Conservation (phyloP, 768 basidiomycete species). For the Vararia minispora region DNA sequence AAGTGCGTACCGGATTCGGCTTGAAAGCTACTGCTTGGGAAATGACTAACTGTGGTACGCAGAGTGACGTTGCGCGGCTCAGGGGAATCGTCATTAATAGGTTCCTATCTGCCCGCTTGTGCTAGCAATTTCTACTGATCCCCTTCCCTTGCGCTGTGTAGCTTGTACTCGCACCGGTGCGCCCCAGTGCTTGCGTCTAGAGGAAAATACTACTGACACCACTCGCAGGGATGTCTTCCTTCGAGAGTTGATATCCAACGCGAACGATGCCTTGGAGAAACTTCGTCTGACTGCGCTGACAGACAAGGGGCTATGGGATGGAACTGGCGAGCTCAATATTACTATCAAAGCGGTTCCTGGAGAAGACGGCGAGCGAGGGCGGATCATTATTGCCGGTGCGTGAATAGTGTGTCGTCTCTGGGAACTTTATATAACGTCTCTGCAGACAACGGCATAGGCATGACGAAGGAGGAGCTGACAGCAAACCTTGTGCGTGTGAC, state of each 20-base stretch:
- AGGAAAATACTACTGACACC: not conserved
- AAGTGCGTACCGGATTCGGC: constrained; percentile 29
- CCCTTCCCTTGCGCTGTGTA: constrained; percentile 20
- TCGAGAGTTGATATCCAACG: constrained; percentile 87
- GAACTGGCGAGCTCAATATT: constrained; percentile 70
- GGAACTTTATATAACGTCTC: constrained; percentile 1
- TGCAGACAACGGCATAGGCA: constrained; percentile 91
- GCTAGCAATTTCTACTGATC: not conserved
- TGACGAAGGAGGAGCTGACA: constrained; percentile 85
- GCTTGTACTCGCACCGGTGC: constrained; percentile 77
- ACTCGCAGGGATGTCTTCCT: constrained; percentile 66
- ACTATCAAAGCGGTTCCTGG: constrained; percentile 71
- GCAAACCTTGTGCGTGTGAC: constrained; percentile 40
- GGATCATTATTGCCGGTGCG: constrained; percentile 65
- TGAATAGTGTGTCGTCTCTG: constrained; percentile 1
- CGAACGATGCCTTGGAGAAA: constrained; percentile 96
- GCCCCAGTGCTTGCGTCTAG: constrained; percentile 10
- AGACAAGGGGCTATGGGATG: constrained; percentile 61
- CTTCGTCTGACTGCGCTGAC: constrained; percentile 76
- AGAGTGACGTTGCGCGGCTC: constrained; percentile 92
- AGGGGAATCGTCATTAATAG: constrained; percentile 91
- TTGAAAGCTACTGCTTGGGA: not conserved
- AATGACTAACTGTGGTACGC: constrained; percentile 6
- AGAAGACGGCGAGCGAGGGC: constrained; percentile 56
- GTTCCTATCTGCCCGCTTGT: constrained; percentile 22